phyloP scores from a whole-genome alignment of 2,329 filamentous ascomycete species.

The Fusarium goolgardi region DNA sequence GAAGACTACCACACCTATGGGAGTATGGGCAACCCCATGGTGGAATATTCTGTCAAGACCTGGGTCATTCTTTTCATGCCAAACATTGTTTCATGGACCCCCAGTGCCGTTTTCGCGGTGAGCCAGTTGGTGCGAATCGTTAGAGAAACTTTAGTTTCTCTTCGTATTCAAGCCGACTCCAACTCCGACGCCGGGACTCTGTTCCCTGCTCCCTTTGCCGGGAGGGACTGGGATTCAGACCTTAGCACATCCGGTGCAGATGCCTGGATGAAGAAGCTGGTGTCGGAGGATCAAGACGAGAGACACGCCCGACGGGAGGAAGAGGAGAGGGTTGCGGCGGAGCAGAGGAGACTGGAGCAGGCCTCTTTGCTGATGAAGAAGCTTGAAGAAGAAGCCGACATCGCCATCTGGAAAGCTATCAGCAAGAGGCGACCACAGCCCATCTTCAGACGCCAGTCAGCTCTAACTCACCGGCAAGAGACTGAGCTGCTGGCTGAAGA shows the following conservation, averaged over 20 bases:
- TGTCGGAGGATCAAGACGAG: slow-evolving; percentile 3
- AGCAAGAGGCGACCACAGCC: neutral
- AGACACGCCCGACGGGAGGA: slow-evolving; percentile 6
- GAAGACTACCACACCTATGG: neutral
- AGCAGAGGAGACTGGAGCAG: neutral
- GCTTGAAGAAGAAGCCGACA: neutral
- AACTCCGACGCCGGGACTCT: slow-evolving; percentile 6
- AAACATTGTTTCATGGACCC: slow-evolving; percentile 2
- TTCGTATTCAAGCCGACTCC: slow-evolving; percentile 5
- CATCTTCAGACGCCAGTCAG: neutral
- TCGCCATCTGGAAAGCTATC: slow-evolving; percentile 6
- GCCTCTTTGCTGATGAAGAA: slow-evolving; percentile 1
- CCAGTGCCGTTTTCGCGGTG: slow-evolving; percentile 2
- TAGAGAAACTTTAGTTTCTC: slow-evolving; percentile 9
- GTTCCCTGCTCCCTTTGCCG: slow-evolving; percentile 1
- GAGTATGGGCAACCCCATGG: neutral
- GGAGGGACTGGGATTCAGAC: neutral
- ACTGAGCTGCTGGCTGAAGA: neutral
- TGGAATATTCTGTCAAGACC: slow-evolving; percentile 5
- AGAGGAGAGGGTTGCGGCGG: neutral
- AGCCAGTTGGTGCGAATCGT: slow-evolving; percentile 6
- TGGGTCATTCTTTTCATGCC: slow-evolving; percentile 11
- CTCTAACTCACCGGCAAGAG: slow-evolving; percentile 6
- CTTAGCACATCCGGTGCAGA: slow-evolving; percentile 17
- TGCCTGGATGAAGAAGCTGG: slow-evolving; percentile 11